Percentiles rank a stretch among this genome's conserved stretches.
These are phyloP conservation scores for Trebouxia gelatinosa DNA, from an alignment of 163 green algal species.

Conservation along the genomic window DNA sequence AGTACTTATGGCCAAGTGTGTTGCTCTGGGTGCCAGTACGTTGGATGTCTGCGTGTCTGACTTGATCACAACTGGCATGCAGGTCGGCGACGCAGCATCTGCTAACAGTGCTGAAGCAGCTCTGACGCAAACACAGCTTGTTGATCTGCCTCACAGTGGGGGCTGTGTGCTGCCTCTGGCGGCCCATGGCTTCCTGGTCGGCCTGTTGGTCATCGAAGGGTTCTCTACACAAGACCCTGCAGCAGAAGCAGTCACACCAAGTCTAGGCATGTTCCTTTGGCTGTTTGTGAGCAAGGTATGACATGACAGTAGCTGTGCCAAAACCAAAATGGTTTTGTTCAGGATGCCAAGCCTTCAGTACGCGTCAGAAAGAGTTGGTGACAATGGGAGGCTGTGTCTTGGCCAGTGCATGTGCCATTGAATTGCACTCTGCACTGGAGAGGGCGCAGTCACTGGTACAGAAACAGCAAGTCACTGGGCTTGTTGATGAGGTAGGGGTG, in stretches of 20 bases:
- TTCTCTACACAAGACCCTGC: neutral
- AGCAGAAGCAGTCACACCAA: neutral
- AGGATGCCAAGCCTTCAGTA: neutral
- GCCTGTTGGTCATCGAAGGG: constrained; percentile 8
- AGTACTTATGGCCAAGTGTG: too few relatives aligned
- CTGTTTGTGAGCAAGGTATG: too few relatives aligned
- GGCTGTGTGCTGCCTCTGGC: constrained; percentile 17
- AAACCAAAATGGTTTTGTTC: too few relatives aligned
- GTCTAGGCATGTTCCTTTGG: too few relatives aligned
- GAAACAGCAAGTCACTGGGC: constrained; percentile 11
- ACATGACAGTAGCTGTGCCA: too few relatives aligned
- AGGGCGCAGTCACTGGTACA: neutral
- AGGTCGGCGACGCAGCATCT: neutral
- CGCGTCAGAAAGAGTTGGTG: neutral
- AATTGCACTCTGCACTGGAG: constrained; percentile 9
- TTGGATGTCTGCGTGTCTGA: too few relatives aligned
- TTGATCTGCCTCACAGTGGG: constrained; percentile 14
- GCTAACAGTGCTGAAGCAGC: neutral
- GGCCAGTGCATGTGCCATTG: constrained; percentile 8
- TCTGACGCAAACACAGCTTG: neutral
- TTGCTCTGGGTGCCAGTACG: too few relatives aligned
- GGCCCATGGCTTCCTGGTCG: constrained; percentile 11
- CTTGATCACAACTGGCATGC: too few relatives aligned
- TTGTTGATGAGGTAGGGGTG: constrained; percentile 19
- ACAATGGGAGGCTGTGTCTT: neutral